Conservation (phyloP, 2,329 filamentous ascomycete species). For the Clarireedia homoeocarpa region DNA sequence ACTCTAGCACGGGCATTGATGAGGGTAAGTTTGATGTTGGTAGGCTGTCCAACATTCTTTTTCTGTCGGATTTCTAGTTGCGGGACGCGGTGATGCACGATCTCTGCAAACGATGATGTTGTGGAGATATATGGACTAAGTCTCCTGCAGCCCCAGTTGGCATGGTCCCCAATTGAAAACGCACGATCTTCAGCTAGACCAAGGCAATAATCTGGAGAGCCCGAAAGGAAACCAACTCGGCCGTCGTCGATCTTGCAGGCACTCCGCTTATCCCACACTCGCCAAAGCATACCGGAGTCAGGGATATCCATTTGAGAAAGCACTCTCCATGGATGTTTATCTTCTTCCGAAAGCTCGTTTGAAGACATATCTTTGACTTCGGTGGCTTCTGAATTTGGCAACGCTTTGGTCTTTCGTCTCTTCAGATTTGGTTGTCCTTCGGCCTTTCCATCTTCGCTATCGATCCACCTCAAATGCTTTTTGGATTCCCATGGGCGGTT, state of each 20-base stretch:
- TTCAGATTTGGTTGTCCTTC: background rate
- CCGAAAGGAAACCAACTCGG: background rate
- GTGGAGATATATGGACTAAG: background rate
- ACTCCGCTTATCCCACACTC: background rate
- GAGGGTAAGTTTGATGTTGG: background rate
- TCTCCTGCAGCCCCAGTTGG: background rate
- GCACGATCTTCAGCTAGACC: background rate
- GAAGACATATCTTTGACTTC: too few species aligned
- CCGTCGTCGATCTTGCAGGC: background rate
- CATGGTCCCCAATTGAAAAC: background rate
- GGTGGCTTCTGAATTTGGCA: background rate
- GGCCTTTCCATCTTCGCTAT: background rate
- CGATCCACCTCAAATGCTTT: background rate
- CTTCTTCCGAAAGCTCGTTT: background rate
- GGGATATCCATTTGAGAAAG: background rate
- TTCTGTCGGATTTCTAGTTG: background rate
- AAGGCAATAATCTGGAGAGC: background rate
- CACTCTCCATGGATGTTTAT: background rate
- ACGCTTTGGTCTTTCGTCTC: background rate
- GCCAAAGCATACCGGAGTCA: background rate
- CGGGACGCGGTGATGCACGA: background rate
- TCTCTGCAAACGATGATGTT: background rate
- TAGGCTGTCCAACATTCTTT: background rate
- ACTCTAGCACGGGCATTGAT: background rate
- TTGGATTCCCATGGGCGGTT: background rate